Base-by-base conservation (phyloP, 1,284 basidiomycete genomes). In the Retiboletus fuscus region DNA sequence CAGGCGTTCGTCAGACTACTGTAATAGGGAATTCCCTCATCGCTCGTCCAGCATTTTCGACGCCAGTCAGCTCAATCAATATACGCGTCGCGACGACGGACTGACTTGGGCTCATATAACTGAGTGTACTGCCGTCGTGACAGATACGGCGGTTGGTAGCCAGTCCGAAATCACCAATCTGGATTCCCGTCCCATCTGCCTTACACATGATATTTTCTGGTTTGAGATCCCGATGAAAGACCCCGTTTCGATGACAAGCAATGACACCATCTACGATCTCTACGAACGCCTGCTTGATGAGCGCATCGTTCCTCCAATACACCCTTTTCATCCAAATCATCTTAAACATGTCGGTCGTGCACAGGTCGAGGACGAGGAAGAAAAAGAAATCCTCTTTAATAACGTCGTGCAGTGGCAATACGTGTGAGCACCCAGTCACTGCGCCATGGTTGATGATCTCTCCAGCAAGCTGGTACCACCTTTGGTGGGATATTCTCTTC, bases 171-270 rank as follows among this genome's bases (percentile, higher is more conserved):
- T 97, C 95, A 51, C 93, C 91, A 47, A 96, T 85, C 61, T 88
- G 86, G 47, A 96, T 87, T 68, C 85, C 82, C 53, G 83, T 83
- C 24, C 94, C 93, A 62, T 84, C 82, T 18, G 80, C 69, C 24
- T 79, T 88, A 79, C 92, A 94, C 57, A 97, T 85, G 66, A 97
- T 92, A 82, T 96, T 97, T 79, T 96, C 95, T 3, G 95, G 95
- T 80, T 96, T 96, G 78, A 97, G 87, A 78, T 96, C 95, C 41
- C 95, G 92, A 83, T 96, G 96, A 80, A 88, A 95, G 75, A 97
- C 90, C 67, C 91, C 90, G 47, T 88, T 84, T 34, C 84, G 82
- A 79, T 95, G 92, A 79, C 87, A 90, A 78, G 92, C 89, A 61
- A 92, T 86, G 64, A 96, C 90, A 2, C 93, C 93, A 73, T 95